These are phyloP conservation scores for Lyophyllum semitale DNA, from an alignment of 768 basidiomycete species.

Conservation along the genomic window DNA sequence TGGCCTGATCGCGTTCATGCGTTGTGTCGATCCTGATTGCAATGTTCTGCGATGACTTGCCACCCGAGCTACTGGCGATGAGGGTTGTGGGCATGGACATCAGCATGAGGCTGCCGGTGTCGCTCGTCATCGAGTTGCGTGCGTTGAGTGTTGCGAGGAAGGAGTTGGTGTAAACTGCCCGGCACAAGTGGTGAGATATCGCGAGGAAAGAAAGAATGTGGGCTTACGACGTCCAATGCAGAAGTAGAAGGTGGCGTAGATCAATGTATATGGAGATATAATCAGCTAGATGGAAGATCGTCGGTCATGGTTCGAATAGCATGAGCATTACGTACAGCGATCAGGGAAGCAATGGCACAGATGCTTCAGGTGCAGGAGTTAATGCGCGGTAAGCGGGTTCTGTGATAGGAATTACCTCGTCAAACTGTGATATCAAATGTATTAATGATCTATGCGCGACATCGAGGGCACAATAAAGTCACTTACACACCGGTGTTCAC, in stretches of 20 bases:
- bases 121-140: slow-evolving; percentile 36
- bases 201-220: neutral
- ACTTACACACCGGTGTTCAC: slow-evolving; percentile 53
- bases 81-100: slow-evolving; percentile 31
- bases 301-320: neutral
- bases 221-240: slow-evolving; percentile 47
- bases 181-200: neutral
- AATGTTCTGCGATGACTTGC: slow-evolving; percentile 26
- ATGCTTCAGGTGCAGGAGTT: slow-evolving; percentile 23
- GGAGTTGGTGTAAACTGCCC: slow-evolving; percentile 51
- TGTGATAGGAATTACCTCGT: slow-evolving; percentile 30
- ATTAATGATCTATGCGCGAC: slow-evolving; percentile 2
- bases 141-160: slow-evolving; percentile 56
- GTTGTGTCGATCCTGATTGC: slow-evolving; percentile 38
- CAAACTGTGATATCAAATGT: slow-evolving; percentile 21
- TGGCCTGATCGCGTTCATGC: slow-evolving; percentile 12
- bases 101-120: slow-evolving; percentile 33
- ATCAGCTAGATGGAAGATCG: slow-evolving; percentile 23
- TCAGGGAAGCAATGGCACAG: slow-evolving; percentile 50
- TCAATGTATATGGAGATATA: slow-evolving; percentile 42
- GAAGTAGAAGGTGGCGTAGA: slow-evolving; percentile 56
- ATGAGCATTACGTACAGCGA: slow-evolving; percentile 34
- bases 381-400: neutral
- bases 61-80: slow-evolving; percentile 11
- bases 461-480: neutral